These are phyloP conservation scores for Tylopilus subfusipes DNA, from an alignment of 768 basidiomycete genomes.

Conservation along the genomic window DNA sequence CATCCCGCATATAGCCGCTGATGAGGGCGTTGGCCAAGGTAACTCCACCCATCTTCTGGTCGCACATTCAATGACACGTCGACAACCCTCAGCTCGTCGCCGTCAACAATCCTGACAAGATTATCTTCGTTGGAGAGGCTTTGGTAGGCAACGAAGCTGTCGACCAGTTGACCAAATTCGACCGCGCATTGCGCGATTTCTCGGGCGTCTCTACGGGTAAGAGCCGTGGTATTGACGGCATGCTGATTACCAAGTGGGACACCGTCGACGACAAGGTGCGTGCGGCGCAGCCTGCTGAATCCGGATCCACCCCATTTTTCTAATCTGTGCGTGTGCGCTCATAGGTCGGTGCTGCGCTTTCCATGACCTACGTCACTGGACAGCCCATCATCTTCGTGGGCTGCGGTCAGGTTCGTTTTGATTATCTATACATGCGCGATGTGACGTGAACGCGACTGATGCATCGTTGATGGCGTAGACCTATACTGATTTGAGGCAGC, in stretches of 20 bases:
- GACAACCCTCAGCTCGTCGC: slow-evolving; percentile 64
- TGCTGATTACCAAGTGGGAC: slow-evolving; percentile 99
- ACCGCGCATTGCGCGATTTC: slow-evolving; percentile 90
- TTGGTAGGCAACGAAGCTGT: slow-evolving; percentile 98
- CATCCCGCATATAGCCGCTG: slow-evolving; percentile 56
- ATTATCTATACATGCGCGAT: neutral
- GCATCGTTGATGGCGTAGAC: slow-evolving; percentile 49
- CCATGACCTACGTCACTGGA: slow-evolving; percentile 99
- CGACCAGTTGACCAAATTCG: slow-evolving; percentile 96
- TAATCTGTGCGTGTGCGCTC: slow-evolving; percentile 2
- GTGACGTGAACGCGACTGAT: slow-evolving; percentile 11
- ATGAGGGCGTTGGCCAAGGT: slow-evolving; percentile 99
- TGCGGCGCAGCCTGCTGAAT: slow-evolving; percentile 24
- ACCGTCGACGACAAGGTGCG: slow-evolving; percentile 95
- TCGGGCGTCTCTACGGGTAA: slow-evolving; percentile 65
- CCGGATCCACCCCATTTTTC: neutral
- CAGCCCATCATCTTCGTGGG: slow-evolving; percentile 99
- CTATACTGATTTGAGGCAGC: slow-evolving; percentile 90
- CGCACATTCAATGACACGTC: neutral
- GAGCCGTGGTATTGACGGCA: slow-evolving; percentile 94
- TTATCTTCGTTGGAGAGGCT: slow-evolving; percentile 97
- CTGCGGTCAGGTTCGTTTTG: slow-evolving; percentile 78
- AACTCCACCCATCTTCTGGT: slow-evolving; percentile 4
- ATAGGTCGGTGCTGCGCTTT: slow-evolving; percentile 95
- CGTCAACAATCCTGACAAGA: slow-evolving; percentile 94